Evolutionary conservation across 225 moss, liverwort and hornwort species (phyloP), one percentile per base, ranked within the genome.

Genomic region (Polytrichum formosum): DNA sequence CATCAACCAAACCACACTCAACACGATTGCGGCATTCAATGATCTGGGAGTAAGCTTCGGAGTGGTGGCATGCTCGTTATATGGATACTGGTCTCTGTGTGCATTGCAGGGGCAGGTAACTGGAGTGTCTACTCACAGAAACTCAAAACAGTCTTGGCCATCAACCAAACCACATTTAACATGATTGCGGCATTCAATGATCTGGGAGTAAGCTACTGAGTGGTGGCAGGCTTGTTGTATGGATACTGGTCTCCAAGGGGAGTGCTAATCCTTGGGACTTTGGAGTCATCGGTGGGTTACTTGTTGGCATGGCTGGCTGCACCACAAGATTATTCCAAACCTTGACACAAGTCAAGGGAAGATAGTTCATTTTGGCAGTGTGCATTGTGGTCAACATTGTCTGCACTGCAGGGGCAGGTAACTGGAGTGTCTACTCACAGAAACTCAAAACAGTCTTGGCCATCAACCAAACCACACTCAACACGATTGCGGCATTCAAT

Each of bases 11-110:
- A n/a, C 62, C 53, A 46, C 79, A 54, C 77, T 88, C 9, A 79
- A 84, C 13, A 63, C 63, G 1, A 79, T 88, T 1, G 77, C 79
- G 20, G 70, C 79, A 16, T 81, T 84, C 60, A 88, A 88, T 77
- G 88, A 88, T 35, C 72, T 84, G 22, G 88, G 84, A 27, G 81
- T 77, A 64, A 79, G 74, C 29, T 70, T 88, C 55, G 88, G 88
- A 35, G n/a, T n/a, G n/a, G n/a, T n/a, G n/a, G n/a, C n/a, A n/a
- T n/a, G n/a, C n/a, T n/a, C n/a, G n/a, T n/a, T 53, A n/a, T n/a
- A 79, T 1, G 88, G 80, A 53, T 68, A 80, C 35, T 72, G 84
- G 17, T 84, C 88, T 2, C 77, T n/a, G n/a, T n/a, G n/a, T 74
- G 79, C 31, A 31, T 1, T 20, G 84, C 84, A 25, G 84, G 84